Evolutionary conservation across 1,139 yeast genomes (phyloP).

Genomic region (Diutina catenulata): DNA sequence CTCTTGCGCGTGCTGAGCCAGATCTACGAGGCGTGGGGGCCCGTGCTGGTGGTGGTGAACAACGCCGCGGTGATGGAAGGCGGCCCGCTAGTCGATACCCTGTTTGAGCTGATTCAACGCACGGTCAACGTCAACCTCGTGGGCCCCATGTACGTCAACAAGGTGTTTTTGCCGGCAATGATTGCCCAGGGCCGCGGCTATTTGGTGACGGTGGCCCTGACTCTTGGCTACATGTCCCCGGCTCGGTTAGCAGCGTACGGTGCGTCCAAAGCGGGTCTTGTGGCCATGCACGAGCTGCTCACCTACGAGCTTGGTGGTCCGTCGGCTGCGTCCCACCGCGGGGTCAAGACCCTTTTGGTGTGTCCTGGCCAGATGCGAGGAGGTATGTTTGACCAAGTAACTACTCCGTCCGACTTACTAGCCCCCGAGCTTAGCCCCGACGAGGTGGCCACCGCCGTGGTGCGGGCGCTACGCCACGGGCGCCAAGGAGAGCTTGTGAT

Average conservation of each 20-base stretch:
- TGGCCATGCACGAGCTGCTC: constrained; percentile 75
- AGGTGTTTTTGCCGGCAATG: constrained; percentile 68
- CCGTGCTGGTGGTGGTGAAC: constrained; percentile 57
- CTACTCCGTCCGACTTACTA: constrained; percentile 56
- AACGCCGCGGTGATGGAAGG: constrained; percentile 74
- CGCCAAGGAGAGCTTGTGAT: constrained; percentile 54
- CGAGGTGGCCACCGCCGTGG: constrained; percentile 48
- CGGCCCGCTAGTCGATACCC: constrained; percentile 39
- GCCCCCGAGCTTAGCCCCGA: constrained; percentile 76
- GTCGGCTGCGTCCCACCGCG: constrained; percentile 24
- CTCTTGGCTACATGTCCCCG: constrained; percentile 76
- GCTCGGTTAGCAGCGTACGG: constrained; percentile 77
- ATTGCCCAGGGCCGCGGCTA: constrained; percentile 52
- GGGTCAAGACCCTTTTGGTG: constrained; percentile 61
- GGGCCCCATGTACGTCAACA: constrained; percentile 59
- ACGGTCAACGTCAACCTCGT: constrained; percentile 55
- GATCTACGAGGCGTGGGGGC: constrained; percentile 42
- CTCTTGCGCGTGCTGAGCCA: constrained; percentile 23
- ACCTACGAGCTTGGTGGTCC: constrained; percentile 59
- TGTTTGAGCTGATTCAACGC: constrained; percentile 45
- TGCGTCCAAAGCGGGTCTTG: constrained; percentile 77
- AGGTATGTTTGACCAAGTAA: constrained; percentile 54
- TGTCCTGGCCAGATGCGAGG: constrained; percentile 85
- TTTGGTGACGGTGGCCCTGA: constrained; percentile 71
- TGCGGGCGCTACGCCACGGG: constrained; percentile 48